Conservation (phyloP, 2,329 filamentous ascomycete species). For the Cercospora citrullina region DNA sequence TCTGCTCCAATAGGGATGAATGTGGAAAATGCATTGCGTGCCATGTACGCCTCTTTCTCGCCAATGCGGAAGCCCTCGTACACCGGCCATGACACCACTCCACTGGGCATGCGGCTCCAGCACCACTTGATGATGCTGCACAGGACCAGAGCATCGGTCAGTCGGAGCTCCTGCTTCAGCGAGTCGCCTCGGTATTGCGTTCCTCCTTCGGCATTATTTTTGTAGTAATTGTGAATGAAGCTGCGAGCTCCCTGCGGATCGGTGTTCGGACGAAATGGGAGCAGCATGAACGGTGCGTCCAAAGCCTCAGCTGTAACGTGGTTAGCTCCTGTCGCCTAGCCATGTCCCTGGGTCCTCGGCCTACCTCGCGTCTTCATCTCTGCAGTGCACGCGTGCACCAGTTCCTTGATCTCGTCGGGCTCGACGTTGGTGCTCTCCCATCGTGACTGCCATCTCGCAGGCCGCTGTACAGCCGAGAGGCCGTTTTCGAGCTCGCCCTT, state of each 20-base stretch:
- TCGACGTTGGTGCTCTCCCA: slow-evolving; percentile 81
- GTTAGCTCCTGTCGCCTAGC: slow-evolving; percentile 16
- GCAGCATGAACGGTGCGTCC: slow-evolving; percentile 85
- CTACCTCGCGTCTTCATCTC: slow-evolving; percentile 94
- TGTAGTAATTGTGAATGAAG: slow-evolving; percentile 92
- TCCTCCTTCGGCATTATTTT: slow-evolving; percentile 61
- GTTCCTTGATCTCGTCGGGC: slow-evolving; percentile 85
- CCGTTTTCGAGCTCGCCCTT: slow-evolving; percentile 25
- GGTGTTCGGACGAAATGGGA: slow-evolving; percentile 86
- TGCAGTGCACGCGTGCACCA: slow-evolving; percentile 78
- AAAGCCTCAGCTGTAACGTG: slow-evolving; percentile 60
- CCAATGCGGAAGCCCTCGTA: slow-evolving; percentile 96
- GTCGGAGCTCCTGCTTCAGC: slow-evolving; percentile 80
- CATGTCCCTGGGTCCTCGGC: slow-evolving; percentile 30
- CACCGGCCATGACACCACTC: slow-evolving; percentile 93
- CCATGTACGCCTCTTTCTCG: slow-evolving; percentile 89
- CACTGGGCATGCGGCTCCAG: slow-evolving; percentile 87
- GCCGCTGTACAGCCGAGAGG: slow-evolving; percentile 62
- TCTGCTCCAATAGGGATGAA: slow-evolving; percentile 95
- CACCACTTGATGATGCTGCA: slow-evolving; percentile 97
- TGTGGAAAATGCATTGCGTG: slow-evolving; percentile 89
- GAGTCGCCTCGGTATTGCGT: slow-evolving; percentile 62
- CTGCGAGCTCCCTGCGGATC: slow-evolving; percentile 89
- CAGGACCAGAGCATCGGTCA: slow-evolving; percentile 92
- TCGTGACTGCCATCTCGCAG: slow-evolving; percentile 73